Conservation (phyloP, 768 basidiomycete genomes). For the Tephrocybe sp. region DNA sequence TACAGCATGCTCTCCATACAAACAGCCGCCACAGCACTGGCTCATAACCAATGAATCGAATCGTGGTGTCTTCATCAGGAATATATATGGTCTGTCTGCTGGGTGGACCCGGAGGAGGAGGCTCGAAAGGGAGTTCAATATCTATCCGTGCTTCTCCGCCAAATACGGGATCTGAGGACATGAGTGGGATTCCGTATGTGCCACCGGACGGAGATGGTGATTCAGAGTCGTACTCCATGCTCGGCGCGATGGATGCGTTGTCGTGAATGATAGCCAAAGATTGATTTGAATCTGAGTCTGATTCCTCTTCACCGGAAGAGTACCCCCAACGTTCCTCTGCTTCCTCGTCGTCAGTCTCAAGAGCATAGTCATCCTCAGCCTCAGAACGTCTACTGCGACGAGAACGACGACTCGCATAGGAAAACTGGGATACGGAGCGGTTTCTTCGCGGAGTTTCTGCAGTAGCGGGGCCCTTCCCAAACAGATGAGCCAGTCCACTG, state of each 20-base stretch:
- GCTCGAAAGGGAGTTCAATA: conserved; percentile 67
- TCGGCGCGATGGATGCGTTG: conserved; percentile 49
- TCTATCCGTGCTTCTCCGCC: conserved; percentile 84
- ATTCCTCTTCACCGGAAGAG: conserved; percentile 80
- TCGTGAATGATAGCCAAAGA: conserved; percentile 35
- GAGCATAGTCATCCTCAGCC: conserved; percentile 57
- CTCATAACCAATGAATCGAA: conserved; percentile 88
- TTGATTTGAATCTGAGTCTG: conserved; percentile 38
- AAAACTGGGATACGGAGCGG: conserved; percentile 60
- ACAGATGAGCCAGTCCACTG: conserved; percentile 67
- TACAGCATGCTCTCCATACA: conserved; percentile 71
- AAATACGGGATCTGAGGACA: conserved; percentile 77
- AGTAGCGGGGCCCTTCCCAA: conserved; percentile 46
- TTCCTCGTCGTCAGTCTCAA: conserved; percentile 54
- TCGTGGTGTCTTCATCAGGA: conserved; percentile 84
- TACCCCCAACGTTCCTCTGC: conserved; percentile 86
- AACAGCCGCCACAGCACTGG: conserved; percentile 57
- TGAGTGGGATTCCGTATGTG: conserved; percentile 58
- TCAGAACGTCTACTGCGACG: conserved; percentile 57
- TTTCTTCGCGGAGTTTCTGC: conserved; percentile 36
- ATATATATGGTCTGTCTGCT: conserved; percentile 86
- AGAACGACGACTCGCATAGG: conserved; percentile 49
- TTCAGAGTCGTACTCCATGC: conserved; percentile 72
- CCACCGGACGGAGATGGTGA: conserved; percentile 58
- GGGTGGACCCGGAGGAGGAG: conserved; percentile 81